Base-by-base conservation (phyloP, 192 early-diverging fungal genomes). In the Coemansia sp. region DNA sequence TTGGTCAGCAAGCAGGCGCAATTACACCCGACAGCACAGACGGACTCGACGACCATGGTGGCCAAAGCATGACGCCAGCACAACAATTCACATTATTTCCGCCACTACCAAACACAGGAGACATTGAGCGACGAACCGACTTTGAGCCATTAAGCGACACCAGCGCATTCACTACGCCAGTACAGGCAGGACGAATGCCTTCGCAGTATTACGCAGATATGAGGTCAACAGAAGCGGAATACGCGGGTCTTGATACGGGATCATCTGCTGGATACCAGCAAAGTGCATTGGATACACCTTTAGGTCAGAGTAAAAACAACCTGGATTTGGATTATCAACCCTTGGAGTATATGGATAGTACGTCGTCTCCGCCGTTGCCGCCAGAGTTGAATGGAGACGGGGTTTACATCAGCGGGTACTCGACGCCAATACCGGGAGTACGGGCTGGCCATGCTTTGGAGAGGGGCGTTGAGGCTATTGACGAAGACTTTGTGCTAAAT, bases 401-500 rank as follows among this genome's bases (percentile, higher is more conserved):
- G 21, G 25, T 55, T 55, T 55, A 55, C 31, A 32, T 21, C 32
- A 61, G 34, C 34, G 59, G 32, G 2, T 55, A 55, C 51, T 55
- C 51, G 51, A 55, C 51, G 9, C 51, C 51, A 14, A 55, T 55
- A 55, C 51, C 27, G 12, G 48, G 48, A 25, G 48, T 21, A 3
- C 48, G 48, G 2, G 51, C 25, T 14, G n/a, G 25, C 25, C 21
- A 11, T 27, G 23, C 4, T 14, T 12, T 29, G 31, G 59, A 50
- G 58, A 17, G 29, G 34, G 58, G 39, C 31, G 12, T 63, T 23
- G 59, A 45, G 8, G 53, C 27, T 2, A 37, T 70, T 9, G 79
- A 82, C 42, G 45, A 67, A 58, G 79, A 82, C 23, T 76, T 82
- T 73, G 66, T 82, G 19, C 44, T 76, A 7, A 82, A 73, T n/a